These are phyloP conservation scores for Gloeostereum incarnatum DNA, from an alignment of 768 basidiomycete genomes.

Conservation along the genomic window DNA sequence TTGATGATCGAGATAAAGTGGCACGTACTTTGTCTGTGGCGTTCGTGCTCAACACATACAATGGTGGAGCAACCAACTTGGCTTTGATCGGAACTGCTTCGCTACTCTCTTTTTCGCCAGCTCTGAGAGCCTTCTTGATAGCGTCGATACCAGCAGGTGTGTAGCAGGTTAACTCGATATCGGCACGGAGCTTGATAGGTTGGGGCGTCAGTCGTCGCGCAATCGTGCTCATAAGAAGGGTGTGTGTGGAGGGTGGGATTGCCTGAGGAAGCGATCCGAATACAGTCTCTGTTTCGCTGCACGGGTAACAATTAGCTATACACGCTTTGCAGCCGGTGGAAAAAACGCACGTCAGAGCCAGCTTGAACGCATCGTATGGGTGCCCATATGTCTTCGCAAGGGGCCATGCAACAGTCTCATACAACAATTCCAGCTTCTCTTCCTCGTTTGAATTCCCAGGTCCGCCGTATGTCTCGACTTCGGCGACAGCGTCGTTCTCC, in stretches of 20 bases:
- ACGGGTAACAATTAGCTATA: not conserved
- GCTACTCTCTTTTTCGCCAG: conserved; percentile 82
- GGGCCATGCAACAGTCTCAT: conserved; percentile 91
- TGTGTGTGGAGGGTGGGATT: conserved; percentile 39
- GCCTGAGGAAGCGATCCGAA: conserved; percentile 39
- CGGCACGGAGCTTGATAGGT: conserved; percentile 96
- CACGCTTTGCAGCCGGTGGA: not conserved
- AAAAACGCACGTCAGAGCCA: conserved; percentile 75
- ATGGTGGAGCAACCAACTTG: conserved; percentile 89
- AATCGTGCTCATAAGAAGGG: conserved; percentile 71
- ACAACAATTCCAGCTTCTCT: conserved; percentile 74
- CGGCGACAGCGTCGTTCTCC: conserved; percentile 32
- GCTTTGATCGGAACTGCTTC: conserved; percentile 95
- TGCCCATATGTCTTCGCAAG: conserved; percentile 89
- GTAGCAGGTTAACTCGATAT: conserved; percentile 96
- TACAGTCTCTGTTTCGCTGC: conserved; percentile 55
- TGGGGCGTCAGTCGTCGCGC: conserved; percentile 95
- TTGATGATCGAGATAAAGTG: not conserved
- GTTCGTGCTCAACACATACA: conserved; percentile 94
- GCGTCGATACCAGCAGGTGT: conserved; percentile 94
- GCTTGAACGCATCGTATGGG: conserved; percentile 96
- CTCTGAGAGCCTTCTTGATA: conserved; percentile 84
- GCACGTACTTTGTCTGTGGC: conserved; percentile 83
- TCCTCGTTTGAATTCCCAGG: conserved; percentile 50
- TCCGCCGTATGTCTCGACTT: conserved; percentile 26